Percentiles rank a stretch among this genome's conserved stretches.
Conservation (phyloP, 139 green algal species). For the Cymbomonas tetramitiformis region DNA sequence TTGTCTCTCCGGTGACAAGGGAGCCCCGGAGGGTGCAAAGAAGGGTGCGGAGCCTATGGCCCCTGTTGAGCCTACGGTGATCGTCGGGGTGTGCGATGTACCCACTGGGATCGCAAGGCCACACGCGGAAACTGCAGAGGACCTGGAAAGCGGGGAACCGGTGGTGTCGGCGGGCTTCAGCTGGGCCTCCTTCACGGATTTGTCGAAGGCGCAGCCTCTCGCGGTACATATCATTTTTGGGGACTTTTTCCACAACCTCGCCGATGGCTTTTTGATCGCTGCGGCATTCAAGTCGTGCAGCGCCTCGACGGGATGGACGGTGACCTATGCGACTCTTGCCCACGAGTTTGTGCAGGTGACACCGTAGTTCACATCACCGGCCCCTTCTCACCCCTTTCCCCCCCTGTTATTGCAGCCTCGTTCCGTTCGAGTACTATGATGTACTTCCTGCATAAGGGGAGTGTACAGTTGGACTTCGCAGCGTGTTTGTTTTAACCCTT, state of each 20-base stretch:
- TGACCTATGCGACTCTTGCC: background rate
- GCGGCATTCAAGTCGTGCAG: background rate
- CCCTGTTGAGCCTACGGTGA: background rate
- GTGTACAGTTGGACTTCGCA: no score
- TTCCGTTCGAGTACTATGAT: background rate
- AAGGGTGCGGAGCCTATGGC: no score
- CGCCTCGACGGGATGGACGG: background rate
- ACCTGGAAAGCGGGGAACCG: background rate
- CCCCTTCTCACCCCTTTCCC: no score
- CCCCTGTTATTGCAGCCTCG: background rate
- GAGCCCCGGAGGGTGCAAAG: no score
- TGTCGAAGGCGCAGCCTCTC: no score
- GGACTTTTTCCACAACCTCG: conserved; percentile 5
- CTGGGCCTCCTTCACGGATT: no score
- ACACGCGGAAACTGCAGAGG: background rate
- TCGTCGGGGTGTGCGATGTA: background rate
- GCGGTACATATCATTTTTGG: background rate
- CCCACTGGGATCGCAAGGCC: background rate
- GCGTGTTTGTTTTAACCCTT: no score
- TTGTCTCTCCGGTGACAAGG: no score
- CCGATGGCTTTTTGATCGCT: background rate
- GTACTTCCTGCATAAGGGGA: no score
- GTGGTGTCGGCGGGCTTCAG: background rate
- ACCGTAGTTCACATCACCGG: no score
- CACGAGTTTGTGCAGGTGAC: no score